These are phyloP conservation scores for Sarocladium oryzae DNA, from an alignment of 2,329 filamentous ascomycete species.

Conservation along the genomic window DNA sequence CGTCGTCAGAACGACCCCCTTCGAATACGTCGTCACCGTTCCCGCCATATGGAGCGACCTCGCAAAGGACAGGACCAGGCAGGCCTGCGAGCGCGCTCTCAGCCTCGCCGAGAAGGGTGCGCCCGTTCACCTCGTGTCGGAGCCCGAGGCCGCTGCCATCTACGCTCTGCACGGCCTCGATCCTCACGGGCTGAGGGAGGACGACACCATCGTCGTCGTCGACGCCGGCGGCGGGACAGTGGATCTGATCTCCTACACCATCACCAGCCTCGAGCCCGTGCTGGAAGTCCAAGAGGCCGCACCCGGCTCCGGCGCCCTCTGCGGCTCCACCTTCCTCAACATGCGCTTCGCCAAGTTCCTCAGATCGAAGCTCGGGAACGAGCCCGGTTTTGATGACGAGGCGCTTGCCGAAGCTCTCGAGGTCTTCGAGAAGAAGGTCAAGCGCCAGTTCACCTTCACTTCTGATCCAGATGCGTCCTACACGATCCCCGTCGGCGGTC, in stretches of 20 bases:
- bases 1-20: conserved; percentile 32
- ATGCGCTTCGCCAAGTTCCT: conserved; percentile 36
- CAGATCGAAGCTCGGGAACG: conserved; percentile 29
- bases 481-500: conserved; percentile 31
- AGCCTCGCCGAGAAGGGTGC: conserved; percentile 22
- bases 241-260: conserved; percentile 44
- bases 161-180: conserved; percentile 36
- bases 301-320: conserved; percentile 38
- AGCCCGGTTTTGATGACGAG: conserved; percentile 33
- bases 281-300: conserved; percentile 39
- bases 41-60: conserved; percentile 50
- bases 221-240: conserved; percentile 47
- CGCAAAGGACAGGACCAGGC: conserved; percentile 41
- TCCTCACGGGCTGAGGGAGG: conserved; percentile 30
- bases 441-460: conserved; percentile 28
- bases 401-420: conserved; percentile 32
- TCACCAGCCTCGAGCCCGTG: conserved; percentile 34
- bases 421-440: conserved; percentile 35
- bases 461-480: conserved; percentile 26
- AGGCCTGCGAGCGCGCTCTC: conserved; percentile 32
- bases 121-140: conserved; percentile 36
- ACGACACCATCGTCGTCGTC: conserved; percentile 43
- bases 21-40: conserved; percentile 47
- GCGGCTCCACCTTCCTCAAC: conserved; percentile 40
- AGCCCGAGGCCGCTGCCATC: conserved; percentile 44